A percentile compares a stretch with the other conserved stretches of the same genome.
These are phyloP conservation scores for Aspergillus flavus DNA, from an alignment of 2,329 filamentous ascomycete genomes.

Conservation along the genomic window DNA sequence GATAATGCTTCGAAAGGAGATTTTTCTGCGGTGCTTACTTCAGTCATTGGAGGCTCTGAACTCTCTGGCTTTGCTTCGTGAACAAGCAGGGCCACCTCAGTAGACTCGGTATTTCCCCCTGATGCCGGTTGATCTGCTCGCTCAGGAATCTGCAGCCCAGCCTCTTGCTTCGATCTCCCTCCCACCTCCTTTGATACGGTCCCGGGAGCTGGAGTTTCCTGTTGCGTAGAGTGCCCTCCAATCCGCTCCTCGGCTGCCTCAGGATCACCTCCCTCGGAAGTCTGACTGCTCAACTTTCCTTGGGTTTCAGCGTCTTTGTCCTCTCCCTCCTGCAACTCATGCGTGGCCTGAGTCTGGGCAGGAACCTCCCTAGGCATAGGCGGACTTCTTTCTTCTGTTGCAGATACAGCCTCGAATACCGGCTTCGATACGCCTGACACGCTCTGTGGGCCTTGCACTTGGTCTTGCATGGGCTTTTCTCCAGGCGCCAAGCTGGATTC, in stretches of 20 bases:
- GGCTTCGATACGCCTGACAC: slow-evolving; percentile 12
- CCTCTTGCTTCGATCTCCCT: slow-evolving; percentile 34
- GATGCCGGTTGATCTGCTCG: slow-evolving; percentile 4
- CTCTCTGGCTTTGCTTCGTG: slow-evolving; percentile 9
- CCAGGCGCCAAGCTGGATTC: no score
- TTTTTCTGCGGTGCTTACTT: slow-evolving; percentile 7
- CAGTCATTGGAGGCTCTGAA: background rate
- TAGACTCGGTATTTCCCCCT: slow-evolving; percentile 2
- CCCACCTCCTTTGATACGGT: slow-evolving; percentile 42
- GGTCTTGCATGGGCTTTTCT: background rate
- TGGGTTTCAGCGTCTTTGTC: slow-evolving; percentile 9
- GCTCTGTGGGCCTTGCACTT: background rate
- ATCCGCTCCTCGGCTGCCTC: slow-evolving; percentile 16
- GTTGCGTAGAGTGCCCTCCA: slow-evolving; percentile 10
- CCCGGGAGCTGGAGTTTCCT: slow-evolving; percentile 13
- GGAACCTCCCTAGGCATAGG: background rate
- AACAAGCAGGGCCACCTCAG: background rate
- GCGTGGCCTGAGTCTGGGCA: background rate
- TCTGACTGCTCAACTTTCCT: slow-evolving; percentile 8
- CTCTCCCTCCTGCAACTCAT: background rate
- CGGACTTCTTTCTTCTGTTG: background rate
- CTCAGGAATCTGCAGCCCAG: slow-evolving; percentile 17
- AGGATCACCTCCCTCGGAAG: slow-evolving; percentile 15
- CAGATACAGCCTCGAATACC: background rate
- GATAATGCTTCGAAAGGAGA: slow-evolving; percentile 25